A percentile compares a stretch with the other conserved stretches of the same genome.
Conservation (phyloP, 2,329 filamentous ascomycete genomes). For the Ampelomyces quisqualis region DNA sequence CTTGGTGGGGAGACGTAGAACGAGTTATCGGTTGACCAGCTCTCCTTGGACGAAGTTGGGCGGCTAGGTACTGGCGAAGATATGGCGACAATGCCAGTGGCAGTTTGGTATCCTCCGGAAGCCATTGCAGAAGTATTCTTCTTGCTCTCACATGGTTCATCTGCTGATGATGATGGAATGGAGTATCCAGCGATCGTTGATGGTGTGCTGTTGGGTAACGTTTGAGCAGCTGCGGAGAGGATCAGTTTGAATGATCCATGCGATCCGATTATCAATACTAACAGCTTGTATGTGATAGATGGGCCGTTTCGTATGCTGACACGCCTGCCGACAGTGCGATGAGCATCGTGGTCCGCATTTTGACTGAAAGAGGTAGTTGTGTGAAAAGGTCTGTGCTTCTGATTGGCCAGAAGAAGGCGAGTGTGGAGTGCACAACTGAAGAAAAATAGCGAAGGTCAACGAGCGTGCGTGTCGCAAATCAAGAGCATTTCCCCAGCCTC, state of each 20-base stretch:
- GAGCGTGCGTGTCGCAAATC: constrained; percentile 10
- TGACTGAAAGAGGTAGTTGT: no score
- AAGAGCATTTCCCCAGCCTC: constrained; percentile 9
- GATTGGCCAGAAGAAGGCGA: constrained; percentile 11
- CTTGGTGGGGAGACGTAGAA: neutral
- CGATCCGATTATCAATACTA: no score
- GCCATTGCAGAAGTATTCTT: constrained; percentile 2
- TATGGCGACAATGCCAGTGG: constrained; percentile 1
- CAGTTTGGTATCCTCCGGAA: neutral
- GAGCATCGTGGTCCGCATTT: no score
- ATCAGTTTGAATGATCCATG: no score
- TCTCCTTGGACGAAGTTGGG: neutral
- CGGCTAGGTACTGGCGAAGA: neutral
- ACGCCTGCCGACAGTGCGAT: no score
- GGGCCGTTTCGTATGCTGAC: no score
- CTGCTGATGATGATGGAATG: no score
- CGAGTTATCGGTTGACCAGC: constrained; percentile 2
- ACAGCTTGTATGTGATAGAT: no score
- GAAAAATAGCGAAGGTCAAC: constrained; percentile 8
- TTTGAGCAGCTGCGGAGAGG: no score
- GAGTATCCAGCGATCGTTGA: no score
- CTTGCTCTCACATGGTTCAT: constrained; percentile 12
- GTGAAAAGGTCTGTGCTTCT: constrained; percentile 10
- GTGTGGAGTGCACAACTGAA: constrained; percentile 4
- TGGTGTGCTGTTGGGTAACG: constrained; percentile 5